phyloP scores from a whole-genome alignment of 129 eudicot species.

The Dittrichia graveolens region DNA sequence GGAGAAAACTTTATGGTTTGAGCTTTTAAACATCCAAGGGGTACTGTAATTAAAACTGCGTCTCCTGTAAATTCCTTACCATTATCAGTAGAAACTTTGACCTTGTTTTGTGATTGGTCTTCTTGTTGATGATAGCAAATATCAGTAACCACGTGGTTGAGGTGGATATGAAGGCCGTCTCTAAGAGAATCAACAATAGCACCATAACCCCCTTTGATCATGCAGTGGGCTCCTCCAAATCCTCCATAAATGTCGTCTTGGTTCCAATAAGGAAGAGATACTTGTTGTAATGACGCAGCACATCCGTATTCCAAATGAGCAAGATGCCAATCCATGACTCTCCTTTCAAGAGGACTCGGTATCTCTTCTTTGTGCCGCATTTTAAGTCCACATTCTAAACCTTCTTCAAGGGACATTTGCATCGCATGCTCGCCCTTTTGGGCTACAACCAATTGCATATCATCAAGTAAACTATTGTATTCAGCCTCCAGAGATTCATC shows the following conservation, averaged over 20 bases:
- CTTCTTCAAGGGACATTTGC: conserved; percentile 94
- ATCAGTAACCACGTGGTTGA: conserved; percentile 74
- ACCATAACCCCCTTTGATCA: conserved; percentile 98
- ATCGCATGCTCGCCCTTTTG: conserved; percentile 78
- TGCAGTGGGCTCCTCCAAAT: conserved; percentile 99
- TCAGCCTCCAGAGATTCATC: conserved; percentile 94
- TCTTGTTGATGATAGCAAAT: conserved; percentile 41
- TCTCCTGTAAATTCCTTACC: conserved; percentile 76
- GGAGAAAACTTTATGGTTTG: conserved; percentile 83
- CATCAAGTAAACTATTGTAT: conserved; percentile 86
- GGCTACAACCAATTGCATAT: conserved; percentile 73
- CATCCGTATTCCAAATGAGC: conserved; percentile 99
- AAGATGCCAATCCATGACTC: conserved; percentile 99
- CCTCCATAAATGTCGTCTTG: conserved; percentile 98
- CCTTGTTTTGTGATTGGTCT: conserved; percentile 46
- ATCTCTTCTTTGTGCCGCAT: conserved; percentile 56
- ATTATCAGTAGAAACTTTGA: conserved; percentile 69
- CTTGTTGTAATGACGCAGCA: conserved; percentile 86
- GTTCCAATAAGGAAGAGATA: conserved; percentile 96
- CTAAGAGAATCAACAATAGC: conserved; percentile 81
- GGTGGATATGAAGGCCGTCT: conserved; percentile 65
- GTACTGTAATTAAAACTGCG: conserved; percentile 83
- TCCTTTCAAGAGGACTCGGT: conserved; percentile 89
- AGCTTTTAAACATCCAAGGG: conserved; percentile 91
- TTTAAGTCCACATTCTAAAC: conserved; percentile 80